A percentile compares a stretch with the other conserved stretches of the same genome.
phyloP scores from a whole-genome alignment of 257 asterid species.

The Solanum appendiculatum region DNA sequence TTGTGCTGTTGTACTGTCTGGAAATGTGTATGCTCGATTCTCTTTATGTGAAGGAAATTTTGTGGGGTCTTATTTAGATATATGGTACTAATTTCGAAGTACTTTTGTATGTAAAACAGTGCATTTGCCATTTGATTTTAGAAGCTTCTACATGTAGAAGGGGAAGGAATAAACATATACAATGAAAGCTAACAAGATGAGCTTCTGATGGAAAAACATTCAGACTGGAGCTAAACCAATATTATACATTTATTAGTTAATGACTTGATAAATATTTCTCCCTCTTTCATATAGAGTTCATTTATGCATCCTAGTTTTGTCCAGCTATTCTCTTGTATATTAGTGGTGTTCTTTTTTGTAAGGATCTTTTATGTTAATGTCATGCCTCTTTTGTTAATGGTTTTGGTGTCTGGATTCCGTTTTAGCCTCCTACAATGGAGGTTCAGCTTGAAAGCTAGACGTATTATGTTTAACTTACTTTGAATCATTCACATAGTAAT shows the following conservation, averaged over 20 bases:
- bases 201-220: background rate
- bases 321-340: background rate
- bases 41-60: background rate
- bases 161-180: background rate
- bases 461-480: background rate
- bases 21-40: background rate
- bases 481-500: background rate
- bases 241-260: background rate
- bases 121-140: background rate
- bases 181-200: background rate
- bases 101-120: background rate
- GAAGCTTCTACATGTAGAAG: background rate
- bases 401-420: background rate
- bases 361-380: background rate
- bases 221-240: background rate
- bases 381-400: background rate
- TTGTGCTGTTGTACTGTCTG: background rate
- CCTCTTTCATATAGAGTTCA: background rate
- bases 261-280: background rate
- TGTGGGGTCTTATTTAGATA: background rate
- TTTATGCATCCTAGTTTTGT: background rate
- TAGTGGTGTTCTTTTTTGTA: background rate
- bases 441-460: background rate
- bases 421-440: background rate
- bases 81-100: background rate